Base-by-base conservation (phyloP, 495 filamentous ascomycete genomes). In the Aspergillus incahuasiensis region DNA sequence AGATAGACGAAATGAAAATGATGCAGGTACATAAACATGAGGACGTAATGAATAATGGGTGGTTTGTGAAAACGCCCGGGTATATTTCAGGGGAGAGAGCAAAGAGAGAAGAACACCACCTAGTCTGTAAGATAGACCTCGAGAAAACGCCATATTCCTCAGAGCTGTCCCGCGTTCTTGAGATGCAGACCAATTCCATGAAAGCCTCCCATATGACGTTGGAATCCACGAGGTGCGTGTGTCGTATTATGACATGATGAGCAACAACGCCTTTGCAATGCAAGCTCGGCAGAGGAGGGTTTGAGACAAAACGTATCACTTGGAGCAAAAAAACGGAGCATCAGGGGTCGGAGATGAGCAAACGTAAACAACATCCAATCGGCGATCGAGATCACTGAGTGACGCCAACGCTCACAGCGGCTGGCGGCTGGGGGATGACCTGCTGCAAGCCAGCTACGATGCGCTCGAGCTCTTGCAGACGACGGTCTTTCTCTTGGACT, bases 401-500 rank as follows among this genome's bases (percentile, higher is more conserved):
- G 12, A 52, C 32, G 32, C 32, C 22, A 8, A 52, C 32, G 32
- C 32, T 35, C 2, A 35, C 24, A 7, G 63, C 52, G 32, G 62
- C 49, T 58, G 75, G 73, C 1, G 75, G 71, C 7, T 74, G 73
- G 1, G 75, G 70, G 3, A 78, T 69, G 34, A 68, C 66, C 54
- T 75, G 72, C 58, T 75, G 73, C 42, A 78, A 58, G 7, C 66
- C 72, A 3, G 70, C 61, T n/a, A 78, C 75, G 48, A 75, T 70
- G 21, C 71, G 65, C 63, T 78, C 75, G 41, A 78, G 58, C 42
- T 78, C 73, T 48, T 73, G 66, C 35, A 78, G 61, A 8, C 75
- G 72, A 7, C 70, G 72, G 45, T 78, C 75, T 52, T 78, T 78
- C 59, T 81, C 75, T 56, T 80, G 68, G 24, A 80, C 79, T 63